Evolutionary conservation across 169 alveolate genomes (phyloP).

Genomic region (Eimeria necatrix): DNA sequence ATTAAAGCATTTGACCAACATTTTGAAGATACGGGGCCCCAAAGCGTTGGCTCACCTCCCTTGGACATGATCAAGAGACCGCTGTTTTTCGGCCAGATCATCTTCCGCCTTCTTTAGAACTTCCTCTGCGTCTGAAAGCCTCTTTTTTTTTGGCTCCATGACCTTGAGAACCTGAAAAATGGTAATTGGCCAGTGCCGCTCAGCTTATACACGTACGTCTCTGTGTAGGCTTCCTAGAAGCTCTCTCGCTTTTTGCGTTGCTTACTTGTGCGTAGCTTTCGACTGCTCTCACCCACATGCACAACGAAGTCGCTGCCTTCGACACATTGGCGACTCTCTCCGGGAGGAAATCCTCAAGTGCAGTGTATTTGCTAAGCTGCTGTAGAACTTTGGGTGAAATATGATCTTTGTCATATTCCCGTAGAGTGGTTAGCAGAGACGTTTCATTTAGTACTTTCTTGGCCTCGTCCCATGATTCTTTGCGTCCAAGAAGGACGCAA

Average conservation of each 20-base stretch:
- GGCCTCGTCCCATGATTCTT: conserved; percentile 94
- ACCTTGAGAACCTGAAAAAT: conserved; percentile 27
- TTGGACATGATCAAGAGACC: conserved; percentile 61
- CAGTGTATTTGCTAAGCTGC: conserved; percentile 91
- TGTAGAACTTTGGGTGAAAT: conserved; percentile 86
- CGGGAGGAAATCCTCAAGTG: conserved; percentile 89
- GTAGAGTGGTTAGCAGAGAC: conserved; percentile 88
- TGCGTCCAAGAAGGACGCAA: conserved; percentile 90
- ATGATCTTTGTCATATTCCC: conserved; percentile 90
- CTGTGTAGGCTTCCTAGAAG: not conserved
- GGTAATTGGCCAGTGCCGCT: too few species aligned
- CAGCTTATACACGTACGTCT: too few species aligned
- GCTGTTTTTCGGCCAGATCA: conserved; percentile 37
- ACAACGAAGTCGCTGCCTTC: conserved; percentile 91
- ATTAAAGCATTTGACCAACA: not conserved
- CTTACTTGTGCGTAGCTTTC: conserved; percentile 90
- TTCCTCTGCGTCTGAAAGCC: conserved; percentile 17
- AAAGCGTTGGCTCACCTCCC: conserved; percentile 23
- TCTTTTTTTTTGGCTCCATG: conserved; percentile 51
- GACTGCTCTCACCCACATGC: conserved; percentile 94
- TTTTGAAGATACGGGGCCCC: not conserved
- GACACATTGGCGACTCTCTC: conserved; percentile 87
- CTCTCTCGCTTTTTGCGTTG: not conserved
- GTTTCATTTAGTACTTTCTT: conserved; percentile 92
- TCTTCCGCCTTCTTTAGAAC: conserved; percentile 53